phyloP scores from a whole-genome alignment of 371 early-diverging fungal species.

The Haplosporangium sp. region DNA sequence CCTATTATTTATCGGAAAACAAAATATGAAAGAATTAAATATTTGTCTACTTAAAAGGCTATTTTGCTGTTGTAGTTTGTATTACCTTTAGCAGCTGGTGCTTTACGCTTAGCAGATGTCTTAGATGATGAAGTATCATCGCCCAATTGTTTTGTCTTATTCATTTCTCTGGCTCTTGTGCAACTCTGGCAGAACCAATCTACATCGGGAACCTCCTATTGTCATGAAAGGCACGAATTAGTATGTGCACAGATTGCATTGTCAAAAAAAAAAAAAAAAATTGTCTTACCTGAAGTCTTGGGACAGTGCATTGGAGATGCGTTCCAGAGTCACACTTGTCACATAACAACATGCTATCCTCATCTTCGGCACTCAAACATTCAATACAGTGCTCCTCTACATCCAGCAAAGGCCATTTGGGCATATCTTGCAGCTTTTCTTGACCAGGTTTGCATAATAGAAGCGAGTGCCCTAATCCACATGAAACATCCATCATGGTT shows the following conservation, averaged over 20 bases:
- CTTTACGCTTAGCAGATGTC: slow-evolving; percentile 43
- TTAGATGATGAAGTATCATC: slow-evolving; percentile 15
- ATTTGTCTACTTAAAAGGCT: too few species aligned
- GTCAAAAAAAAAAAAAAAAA: background rate
- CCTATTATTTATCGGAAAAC: slow-evolving; percentile 1
- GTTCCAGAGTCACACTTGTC: slow-evolving; percentile 66
- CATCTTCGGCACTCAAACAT: slow-evolving; percentile 63
- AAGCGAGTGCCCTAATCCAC: slow-evolving; percentile 59
- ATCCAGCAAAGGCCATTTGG: slow-evolving; percentile 58
- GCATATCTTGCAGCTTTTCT: slow-evolving; percentile 58
- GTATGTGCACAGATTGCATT: background rate
- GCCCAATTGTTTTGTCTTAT: slow-evolving; percentile 25
- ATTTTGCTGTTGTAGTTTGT: too few species aligned
- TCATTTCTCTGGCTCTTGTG: slow-evolving; percentile 38
- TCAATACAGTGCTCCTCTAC: slow-evolving; percentile 60
- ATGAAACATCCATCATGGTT: slow-evolving; percentile 46
- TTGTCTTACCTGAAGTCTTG: slow-evolving; percentile 54
- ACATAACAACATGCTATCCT: slow-evolving; percentile 65
- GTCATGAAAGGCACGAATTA: background rate
- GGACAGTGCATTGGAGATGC: slow-evolving; percentile 64
- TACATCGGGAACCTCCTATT: slow-evolving; percentile 41
- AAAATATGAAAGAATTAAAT: background rate
- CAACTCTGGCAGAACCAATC: slow-evolving; percentile 56
- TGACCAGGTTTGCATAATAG: slow-evolving; percentile 57
- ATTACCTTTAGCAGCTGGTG: slow-evolving; percentile 34